Evolutionary conservation across 2,329 filamentous ascomycete genomes (phyloP).

Genomic region (Periconia macrospinosa): DNA sequence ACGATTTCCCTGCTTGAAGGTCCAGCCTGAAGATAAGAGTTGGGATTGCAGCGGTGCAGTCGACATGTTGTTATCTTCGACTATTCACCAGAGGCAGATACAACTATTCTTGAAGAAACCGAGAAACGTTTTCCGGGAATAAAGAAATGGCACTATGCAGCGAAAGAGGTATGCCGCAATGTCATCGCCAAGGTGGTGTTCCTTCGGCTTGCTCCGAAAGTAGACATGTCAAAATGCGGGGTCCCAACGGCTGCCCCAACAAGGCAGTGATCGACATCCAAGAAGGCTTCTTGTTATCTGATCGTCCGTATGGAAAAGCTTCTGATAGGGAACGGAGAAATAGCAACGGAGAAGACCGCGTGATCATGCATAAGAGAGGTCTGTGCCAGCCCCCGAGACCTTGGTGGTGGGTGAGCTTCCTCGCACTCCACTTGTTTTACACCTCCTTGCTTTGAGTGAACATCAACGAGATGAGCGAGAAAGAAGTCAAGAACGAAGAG

Average conservation of each 20-base stretch:
- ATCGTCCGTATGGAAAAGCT: neutral
- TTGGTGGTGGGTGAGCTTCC: neutral
- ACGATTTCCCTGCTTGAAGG: conserved; percentile 19
- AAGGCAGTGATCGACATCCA: conserved; percentile 16
- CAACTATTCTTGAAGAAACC: too few relatives aligned
- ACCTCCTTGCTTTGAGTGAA: too few relatives aligned
- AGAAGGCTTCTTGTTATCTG: conserved; percentile 1
- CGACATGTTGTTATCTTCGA: conserved; percentile 1
- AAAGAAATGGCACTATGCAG: neutral
- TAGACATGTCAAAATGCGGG: conserved; percentile 12
- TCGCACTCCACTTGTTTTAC: neutral
- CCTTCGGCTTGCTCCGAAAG: conserved; percentile 4
- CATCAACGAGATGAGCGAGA: conserved; percentile 8
- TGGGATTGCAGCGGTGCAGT: neutral
- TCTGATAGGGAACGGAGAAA: conserved; percentile 14
- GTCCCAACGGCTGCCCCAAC: conserved; percentile 4
- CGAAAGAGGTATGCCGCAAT: conserved; percentile 9
- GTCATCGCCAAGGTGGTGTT: conserved; percentile 9
- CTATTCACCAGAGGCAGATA: neutral
- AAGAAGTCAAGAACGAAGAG: conserved; percentile 3
- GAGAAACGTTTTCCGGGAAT: too few relatives aligned
- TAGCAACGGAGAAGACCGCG: conserved; percentile 20
- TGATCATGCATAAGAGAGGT: conserved; percentile 13
- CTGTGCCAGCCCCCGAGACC: neutral
- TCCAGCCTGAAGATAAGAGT: conserved; percentile 13